phyloP scores from a whole-genome alignment of 2,329 filamentous ascomycete genomes.

The Aspergillus versicolor region DNA sequence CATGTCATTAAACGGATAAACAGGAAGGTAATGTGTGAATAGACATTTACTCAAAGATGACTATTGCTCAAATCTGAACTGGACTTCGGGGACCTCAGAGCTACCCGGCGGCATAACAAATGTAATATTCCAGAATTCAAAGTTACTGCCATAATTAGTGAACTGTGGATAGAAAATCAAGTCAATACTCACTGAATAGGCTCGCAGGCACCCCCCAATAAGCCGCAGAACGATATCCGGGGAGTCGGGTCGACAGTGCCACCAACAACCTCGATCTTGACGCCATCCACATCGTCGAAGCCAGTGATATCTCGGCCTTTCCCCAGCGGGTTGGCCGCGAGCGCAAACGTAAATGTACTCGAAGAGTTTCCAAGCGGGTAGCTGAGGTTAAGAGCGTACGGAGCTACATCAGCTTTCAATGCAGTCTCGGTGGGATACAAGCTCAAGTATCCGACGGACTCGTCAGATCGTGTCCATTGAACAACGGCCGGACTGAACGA shows the following conservation, averaged over 20 bases:
- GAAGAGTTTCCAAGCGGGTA: slow-evolving; percentile 50
- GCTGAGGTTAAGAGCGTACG: slow-evolving; percentile 48
- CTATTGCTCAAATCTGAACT: slow-evolving; percentile 1
- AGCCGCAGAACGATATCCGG: slow-evolving; percentile 11
- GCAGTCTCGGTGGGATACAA: slow-evolving; percentile 43
- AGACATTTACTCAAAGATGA: too few species aligned
- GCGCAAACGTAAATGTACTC: slow-evolving; percentile 27
- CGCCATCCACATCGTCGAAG: slow-evolving; percentile 14
- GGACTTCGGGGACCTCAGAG: background rate
- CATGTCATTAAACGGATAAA: too few species aligned
- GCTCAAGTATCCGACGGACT: slow-evolving; percentile 24
- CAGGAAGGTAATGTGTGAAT: too few species aligned
- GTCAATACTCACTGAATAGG: slow-evolving; percentile 10
- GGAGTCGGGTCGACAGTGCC: slow-evolving; percentile 15
- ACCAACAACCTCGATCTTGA: slow-evolving; percentile 13
- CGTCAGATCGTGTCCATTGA: slow-evolving; percentile 53
- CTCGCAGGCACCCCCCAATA: slow-evolving; percentile 10
- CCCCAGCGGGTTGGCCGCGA: slow-evolving; percentile 17
- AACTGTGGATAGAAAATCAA: background rate
- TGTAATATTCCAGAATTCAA: slow-evolving; percentile 14
- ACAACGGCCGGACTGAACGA: slow-evolving; percentile 61
- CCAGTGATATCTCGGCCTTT: slow-evolving; percentile 11
- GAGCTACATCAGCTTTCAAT: slow-evolving; percentile 44
- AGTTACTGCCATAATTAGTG: slow-evolving; percentile 1
- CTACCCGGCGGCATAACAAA: slow-evolving; percentile 6